phyloP scores from a whole-genome alignment of 257 asterid species.

The Euphrasia confusa region DNA sequence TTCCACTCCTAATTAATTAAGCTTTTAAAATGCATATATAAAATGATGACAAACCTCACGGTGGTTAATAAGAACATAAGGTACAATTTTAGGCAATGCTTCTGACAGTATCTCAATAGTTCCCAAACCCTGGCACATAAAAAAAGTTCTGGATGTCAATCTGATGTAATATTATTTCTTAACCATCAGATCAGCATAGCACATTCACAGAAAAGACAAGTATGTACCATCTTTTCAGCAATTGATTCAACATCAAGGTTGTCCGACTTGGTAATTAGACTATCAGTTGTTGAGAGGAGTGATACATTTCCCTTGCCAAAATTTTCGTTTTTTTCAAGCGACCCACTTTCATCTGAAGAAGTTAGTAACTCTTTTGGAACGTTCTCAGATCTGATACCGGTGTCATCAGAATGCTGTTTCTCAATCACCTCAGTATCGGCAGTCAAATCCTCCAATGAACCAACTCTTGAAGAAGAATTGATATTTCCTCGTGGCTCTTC shows the following conservation, averaged over 20 bases:
- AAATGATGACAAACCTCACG: constrained; percentile 65
- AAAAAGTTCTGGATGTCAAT: constrained; percentile 23
- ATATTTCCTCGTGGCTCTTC: constrained; percentile 40
- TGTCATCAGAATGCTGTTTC: constrained; percentile 37
- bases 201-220: constrained; percentile 21
- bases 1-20: constrained; percentile 20
- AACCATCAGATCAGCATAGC: constrained; percentile 22
- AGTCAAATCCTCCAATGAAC: constrained; percentile 35
- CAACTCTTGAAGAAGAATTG: constrained; percentile 31
- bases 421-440: constrained; percentile 35
- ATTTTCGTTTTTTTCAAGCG: constrained; percentile 32
- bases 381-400: constrained; percentile 38
- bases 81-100: constrained; percentile 85
- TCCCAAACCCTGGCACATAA: constrained; percentile 60
- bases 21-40: constrained; percentile 14
- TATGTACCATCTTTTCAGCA: constrained; percentile 59
- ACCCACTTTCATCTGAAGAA: constrained; percentile 36
- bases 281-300: constrained; percentile 40
- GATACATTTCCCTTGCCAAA: constrained; percentile 33
- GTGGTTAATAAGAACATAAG: constrained; percentile 90
- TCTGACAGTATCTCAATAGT: constrained; percentile 92
- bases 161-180: constrained; percentile 15
- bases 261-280: constrained; percentile 35
- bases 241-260: constrained; percentile 43
- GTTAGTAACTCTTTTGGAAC: constrained; percentile 36